Conservation (phyloP, 2,329 filamentous ascomycete genomes). For the Plectosphaerella plurivora region DNA sequence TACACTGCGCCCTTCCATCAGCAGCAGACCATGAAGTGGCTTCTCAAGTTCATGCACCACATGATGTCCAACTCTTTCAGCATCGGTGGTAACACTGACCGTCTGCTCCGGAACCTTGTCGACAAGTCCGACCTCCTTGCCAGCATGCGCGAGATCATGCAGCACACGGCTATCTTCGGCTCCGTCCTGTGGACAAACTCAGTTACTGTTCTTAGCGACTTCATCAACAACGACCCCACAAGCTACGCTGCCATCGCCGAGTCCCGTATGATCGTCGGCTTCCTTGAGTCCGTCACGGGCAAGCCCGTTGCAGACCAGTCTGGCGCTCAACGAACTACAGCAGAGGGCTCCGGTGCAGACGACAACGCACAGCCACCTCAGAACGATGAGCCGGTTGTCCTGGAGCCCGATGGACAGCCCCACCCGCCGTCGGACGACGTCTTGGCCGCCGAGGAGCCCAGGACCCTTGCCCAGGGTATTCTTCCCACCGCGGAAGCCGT, state of each 20-base stretch:
- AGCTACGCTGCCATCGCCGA: slow-evolving; percentile 96
- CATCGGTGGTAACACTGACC: slow-evolving; percentile 77
- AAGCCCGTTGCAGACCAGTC: slow-evolving; percentile 33
- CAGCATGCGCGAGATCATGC: slow-evolving; percentile 76
- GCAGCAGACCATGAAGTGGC: slow-evolving; percentile 87
- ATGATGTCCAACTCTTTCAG: slow-evolving; percentile 76
- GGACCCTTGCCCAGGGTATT: slow-evolving; percentile 63
- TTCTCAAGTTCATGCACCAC: slow-evolving; percentile 94
- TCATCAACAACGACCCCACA: slow-evolving; percentile 98
- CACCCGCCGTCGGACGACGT: slow-evolving; percentile 50
- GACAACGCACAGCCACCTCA: slow-evolving; percentile 31
- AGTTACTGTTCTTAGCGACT: slow-evolving; percentile 86
- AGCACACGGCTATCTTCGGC: slow-evolving; percentile 74
- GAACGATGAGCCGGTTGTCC: slow-evolving; percentile 30
- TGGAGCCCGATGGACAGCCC: slow-evolving; percentile 34
- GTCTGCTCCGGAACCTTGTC: slow-evolving; percentile 85
- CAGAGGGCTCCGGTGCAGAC: slow-evolving; percentile 14
- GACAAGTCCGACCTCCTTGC: slow-evolving; percentile 83
- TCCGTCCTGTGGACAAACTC: slow-evolving; percentile 95
- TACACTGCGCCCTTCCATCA: slow-evolving; percentile 92
- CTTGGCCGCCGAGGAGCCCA: slow-evolving; percentile 24
- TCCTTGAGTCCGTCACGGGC: slow-evolving; percentile 76
- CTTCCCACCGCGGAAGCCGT: slow-evolving; percentile 87
- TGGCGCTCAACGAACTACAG: slow-evolving; percentile 13
- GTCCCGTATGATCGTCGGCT: slow-evolving; percentile 81